Evolutionary conservation across 2,329 filamentous ascomycete genomes (phyloP).

Genomic region (Alternaria gaisen): DNA sequence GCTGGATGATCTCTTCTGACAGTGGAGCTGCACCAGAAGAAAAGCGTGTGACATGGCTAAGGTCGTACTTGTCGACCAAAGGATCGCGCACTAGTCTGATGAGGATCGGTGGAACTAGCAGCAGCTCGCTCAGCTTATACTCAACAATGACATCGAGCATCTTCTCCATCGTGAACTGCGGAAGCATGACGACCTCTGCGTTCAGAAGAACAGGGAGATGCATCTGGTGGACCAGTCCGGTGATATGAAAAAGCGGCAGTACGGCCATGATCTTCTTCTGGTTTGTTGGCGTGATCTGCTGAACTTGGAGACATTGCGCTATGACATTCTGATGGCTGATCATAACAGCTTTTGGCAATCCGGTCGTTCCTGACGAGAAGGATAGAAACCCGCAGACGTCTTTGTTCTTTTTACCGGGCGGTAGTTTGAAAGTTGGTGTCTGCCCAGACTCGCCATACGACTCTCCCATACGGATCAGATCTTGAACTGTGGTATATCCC

Average conservation of each 20-base stretch:
- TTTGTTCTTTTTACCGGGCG: slow-evolving; percentile 63
- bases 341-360: slow-evolving; percentile 50
- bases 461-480: slow-evolving; percentile 56
- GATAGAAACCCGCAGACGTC: slow-evolving; percentile 63
- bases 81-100: slow-evolving; percentile 68
- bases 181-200: slow-evolving; percentile 72
- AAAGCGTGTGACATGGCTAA: slow-evolving; percentile 64
- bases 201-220: slow-evolving; percentile 71
- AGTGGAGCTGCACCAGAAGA: slow-evolving; percentile 69
- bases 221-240: slow-evolving; percentile 56
- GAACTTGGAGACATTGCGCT: slow-evolving; percentile 67
- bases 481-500: slow-evolving; percentile 60
- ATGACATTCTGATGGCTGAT: slow-evolving; percentile 51
- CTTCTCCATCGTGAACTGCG: slow-evolving; percentile 66
- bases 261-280: slow-evolving; percentile 52
- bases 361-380: slow-evolving; percentile 50
- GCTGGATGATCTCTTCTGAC: slow-evolving; percentile 65
- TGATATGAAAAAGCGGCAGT: slow-evolving; percentile 48
- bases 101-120: slow-evolving; percentile 66
- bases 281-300: slow-evolving; percentile 53
- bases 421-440: slow-evolving; percentile 59
- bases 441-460: slow-evolving; percentile 56
- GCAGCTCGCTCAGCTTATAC: slow-evolving; percentile 61
- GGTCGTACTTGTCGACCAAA: slow-evolving; percentile 64
- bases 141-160: slow-evolving; percentile 59